phyloP scores from a whole-genome alignment of 2,329 filamentous ascomycete genomes.

The Akanthomyces dipterigenus region DNA sequence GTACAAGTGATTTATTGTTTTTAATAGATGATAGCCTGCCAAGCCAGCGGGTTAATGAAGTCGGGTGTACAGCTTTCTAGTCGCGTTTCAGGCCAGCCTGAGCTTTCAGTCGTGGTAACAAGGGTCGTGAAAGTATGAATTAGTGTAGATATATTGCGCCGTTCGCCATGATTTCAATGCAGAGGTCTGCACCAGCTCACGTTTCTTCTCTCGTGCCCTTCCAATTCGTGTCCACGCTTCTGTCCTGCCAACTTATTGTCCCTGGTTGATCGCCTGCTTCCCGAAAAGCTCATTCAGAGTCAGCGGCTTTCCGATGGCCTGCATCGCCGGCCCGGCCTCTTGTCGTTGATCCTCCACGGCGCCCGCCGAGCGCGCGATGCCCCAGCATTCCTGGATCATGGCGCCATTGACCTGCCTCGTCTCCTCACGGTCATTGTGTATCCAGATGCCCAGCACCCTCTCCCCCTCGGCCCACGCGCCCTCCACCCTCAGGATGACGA shows the following conservation, averaged over 20 bases:
- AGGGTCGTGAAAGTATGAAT: not conserved
- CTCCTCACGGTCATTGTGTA: constrained; percentile 43
- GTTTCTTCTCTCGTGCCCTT: too few relatives aligned
- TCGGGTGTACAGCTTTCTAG: not conserved
- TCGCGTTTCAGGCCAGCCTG: too few relatives aligned
- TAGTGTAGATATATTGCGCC: not conserved
- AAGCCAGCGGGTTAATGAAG: not conserved
- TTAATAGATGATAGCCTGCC: constrained; percentile 2
- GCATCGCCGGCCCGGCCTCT: constrained; percentile 35
- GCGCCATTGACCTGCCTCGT: constrained; percentile 35
- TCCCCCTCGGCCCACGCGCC: constrained; percentile 26
- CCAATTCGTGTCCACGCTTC: not conserved
- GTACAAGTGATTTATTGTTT: constrained; percentile 3
- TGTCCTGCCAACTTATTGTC: not conserved
- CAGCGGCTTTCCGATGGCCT: constrained; percentile 37
- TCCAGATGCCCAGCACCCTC: constrained; percentile 47
- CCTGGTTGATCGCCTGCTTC: constrained; percentile 19
- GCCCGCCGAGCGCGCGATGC: constrained; percentile 24
- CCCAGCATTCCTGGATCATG: constrained; percentile 39
- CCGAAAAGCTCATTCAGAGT: constrained; percentile 41
- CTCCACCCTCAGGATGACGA: constrained; percentile 43
- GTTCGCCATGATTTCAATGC: not conserved
- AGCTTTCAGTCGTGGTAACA: too few relatives aligned
- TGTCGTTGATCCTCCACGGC: constrained; percentile 23
- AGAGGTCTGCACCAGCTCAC: not conserved